Conservation (phyloP, 176 grass and related monocot genomes). For the Oryza brachyantha region DNA sequence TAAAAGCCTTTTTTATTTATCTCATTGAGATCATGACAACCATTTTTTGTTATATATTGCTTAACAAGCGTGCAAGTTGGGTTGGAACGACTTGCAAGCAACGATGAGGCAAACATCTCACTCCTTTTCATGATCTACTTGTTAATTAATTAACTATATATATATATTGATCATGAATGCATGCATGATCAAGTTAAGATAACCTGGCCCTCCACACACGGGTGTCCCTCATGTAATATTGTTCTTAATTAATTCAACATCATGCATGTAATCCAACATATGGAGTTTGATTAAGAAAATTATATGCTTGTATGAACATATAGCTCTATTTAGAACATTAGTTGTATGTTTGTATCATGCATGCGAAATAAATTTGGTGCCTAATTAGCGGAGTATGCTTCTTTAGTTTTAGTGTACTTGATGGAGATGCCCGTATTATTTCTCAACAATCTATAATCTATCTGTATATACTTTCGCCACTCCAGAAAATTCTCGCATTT, state of each 20-base stretch:
- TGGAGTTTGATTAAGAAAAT: background rate
- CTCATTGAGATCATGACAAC: constrained; percentile 15
- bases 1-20: background rate
- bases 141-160: background rate
- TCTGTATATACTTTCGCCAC: background rate
- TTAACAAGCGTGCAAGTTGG: constrained; percentile 35
- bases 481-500: no score
- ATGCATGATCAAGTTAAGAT: no score
- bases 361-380: background rate
- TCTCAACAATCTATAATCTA: background rate
- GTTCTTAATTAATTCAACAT: background rate
- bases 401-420: background rate
- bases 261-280: background rate
- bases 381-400: background rate
- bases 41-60: background rate
- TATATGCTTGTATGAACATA: background rate
- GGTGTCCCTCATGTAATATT: background rate
- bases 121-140: constrained; percentile 30
- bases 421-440: background rate
- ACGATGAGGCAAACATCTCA: constrained; percentile 26
- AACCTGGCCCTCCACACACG: constrained; percentile 7
- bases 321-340: background rate
- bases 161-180: no score
- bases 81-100: constrained; percentile 46
- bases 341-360: background rate